Conservation (phyloP, 2,329 filamentous ascomycete genomes). For the Chaetomiaceae sp. region DNA sequence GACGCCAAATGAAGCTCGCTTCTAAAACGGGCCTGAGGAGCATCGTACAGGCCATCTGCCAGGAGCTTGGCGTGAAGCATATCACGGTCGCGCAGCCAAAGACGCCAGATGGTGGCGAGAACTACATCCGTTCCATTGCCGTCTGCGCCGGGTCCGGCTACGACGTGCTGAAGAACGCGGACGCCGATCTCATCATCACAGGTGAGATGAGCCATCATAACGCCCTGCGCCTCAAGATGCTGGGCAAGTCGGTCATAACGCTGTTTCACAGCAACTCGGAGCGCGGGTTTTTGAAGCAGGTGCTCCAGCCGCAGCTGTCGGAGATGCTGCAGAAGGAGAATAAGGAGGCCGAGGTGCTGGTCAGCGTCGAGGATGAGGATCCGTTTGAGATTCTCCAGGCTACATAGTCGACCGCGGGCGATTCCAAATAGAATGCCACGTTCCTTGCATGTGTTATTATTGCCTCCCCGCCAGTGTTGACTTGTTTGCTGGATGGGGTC, state of each 20-base stretch:
- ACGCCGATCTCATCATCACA: constrained; percentile 80
- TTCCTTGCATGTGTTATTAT: no score
- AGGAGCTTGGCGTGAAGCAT: constrained; percentile 60
- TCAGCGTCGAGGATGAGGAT: constrained; percentile 79
- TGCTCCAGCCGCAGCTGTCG: constrained; percentile 64
- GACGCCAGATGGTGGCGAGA: constrained; percentile 20
- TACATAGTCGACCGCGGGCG: background rate
- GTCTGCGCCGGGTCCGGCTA: constrained; percentile 89
- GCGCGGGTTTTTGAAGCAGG: constrained; percentile 69
- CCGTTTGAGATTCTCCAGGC: constrained; percentile 74
- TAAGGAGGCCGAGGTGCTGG: constrained; percentile 56
- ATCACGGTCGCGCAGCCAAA: constrained; percentile 33
- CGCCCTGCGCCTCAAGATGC: constrained; percentile 78
- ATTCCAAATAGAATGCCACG: background rate
- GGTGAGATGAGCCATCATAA: constrained; percentile 94
- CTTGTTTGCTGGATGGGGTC: no score
- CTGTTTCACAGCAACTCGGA: constrained; percentile 95
- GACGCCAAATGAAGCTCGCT: constrained; percentile 44
- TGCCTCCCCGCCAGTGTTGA: no score
- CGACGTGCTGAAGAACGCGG: constrained; percentile 63
- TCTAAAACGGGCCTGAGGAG: constrained; percentile 37
- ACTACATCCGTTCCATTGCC: constrained; percentile 57
- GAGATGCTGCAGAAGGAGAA: constrained; percentile 50
- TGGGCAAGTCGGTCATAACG: constrained; percentile 74
- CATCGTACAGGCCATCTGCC: constrained; percentile 54